These are phyloP conservation scores for Pisolithus albus DNA, from an alignment of 768 basidiomycete genomes.

Conservation along the genomic window DNA sequence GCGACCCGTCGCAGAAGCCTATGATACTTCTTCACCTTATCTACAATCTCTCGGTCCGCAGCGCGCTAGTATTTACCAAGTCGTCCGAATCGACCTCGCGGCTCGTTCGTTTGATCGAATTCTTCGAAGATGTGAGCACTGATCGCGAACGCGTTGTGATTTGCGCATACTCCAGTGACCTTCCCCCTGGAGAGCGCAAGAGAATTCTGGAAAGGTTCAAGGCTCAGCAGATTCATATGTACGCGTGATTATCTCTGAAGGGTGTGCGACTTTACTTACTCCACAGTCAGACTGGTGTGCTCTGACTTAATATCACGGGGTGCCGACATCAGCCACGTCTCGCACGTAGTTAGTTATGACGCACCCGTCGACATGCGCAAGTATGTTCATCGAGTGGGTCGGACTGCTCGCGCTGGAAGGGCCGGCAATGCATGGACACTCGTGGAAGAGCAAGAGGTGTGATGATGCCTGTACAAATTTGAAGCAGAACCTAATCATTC, in stretches of 20 bases:
- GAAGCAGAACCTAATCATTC: constrained; percentile 1
- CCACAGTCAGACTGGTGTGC: constrained; percentile 70
- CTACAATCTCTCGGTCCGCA: constrained; percentile 49
- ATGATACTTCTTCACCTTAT: constrained; percentile 85
- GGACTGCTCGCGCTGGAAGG: constrained; percentile 91
- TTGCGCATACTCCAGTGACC: constrained; percentile 83
- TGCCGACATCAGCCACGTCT: constrained; percentile 88
- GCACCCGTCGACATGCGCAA: constrained; percentile 94
- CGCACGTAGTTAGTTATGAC: constrained; percentile 94
- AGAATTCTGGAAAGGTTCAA: constrained; percentile 75
- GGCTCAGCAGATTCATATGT: constrained; percentile 79
- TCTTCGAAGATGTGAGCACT: constrained; percentile 56
- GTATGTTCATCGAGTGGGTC: constrained; percentile 94
- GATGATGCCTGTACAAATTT: constrained; percentile 3
- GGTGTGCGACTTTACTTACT: constrained; percentile 2
- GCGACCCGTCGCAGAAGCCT: constrained; percentile 75
- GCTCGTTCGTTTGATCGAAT: constrained; percentile 73
- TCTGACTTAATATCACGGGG: constrained; percentile 95
- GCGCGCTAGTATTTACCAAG: constrained; percentile 94
- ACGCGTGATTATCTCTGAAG: constrained; percentile 19
- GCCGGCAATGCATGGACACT: constrained; percentile 70
- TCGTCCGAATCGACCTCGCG: constrained; percentile 85
- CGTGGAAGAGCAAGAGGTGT: constrained; percentile 89
- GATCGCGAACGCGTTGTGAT: constrained; percentile 34
- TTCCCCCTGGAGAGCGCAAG: constrained; percentile 66